These are phyloP conservation scores for Podosphaera aphanis DNA, from an alignment of 2,329 filamentous ascomycete species.

Conservation along the genomic window DNA sequence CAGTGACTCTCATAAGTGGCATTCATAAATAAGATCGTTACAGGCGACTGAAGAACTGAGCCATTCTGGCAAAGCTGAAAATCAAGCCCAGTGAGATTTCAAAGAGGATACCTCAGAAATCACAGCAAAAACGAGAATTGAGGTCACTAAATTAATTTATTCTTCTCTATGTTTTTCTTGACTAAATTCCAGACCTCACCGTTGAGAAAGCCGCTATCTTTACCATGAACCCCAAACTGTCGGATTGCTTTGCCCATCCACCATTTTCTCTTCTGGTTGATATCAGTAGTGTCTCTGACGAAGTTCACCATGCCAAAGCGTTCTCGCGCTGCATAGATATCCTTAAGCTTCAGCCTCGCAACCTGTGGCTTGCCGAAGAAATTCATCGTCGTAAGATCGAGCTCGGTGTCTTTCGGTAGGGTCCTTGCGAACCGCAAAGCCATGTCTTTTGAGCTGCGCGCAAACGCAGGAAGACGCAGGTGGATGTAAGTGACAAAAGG, in stretches of 20 bases:
- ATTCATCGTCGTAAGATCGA: conserved; percentile 20
- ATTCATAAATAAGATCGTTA: too few species aligned
- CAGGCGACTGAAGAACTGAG: too few species aligned
- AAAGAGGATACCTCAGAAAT: too few species aligned
- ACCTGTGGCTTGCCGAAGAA: conserved; percentile 18
- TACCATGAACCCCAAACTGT: conserved; percentile 13
- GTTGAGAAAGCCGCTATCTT: conserved; percentile 7
- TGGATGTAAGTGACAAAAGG: conserved; percentile 54
- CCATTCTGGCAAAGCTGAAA: too few species aligned
- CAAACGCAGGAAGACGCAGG: conserved; percentile 41
- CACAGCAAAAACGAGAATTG: too few species aligned
- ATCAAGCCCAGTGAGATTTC: too few species aligned
- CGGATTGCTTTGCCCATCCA: conserved; percentile 11
- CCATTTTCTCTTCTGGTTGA: conserved; percentile 11
- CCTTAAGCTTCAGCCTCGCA: conserved; percentile 8
- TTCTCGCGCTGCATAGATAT: conserved; percentile 10
- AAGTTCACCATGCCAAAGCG: conserved; percentile 16
- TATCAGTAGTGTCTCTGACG: conserved; percentile 9
- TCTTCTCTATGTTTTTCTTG: conserved; percentile 6
- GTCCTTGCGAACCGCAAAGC: conserved; percentile 28
- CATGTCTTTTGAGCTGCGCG: conserved; percentile 33
- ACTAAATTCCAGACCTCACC: conserved; percentile 14
- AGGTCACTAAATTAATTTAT: background rate
- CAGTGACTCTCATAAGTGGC: too few species aligned
- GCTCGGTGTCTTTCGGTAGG: conserved; percentile 20